Base-by-base conservation (phyloP, 306 rosid genomes). In the Purshia tridentata region DNA sequence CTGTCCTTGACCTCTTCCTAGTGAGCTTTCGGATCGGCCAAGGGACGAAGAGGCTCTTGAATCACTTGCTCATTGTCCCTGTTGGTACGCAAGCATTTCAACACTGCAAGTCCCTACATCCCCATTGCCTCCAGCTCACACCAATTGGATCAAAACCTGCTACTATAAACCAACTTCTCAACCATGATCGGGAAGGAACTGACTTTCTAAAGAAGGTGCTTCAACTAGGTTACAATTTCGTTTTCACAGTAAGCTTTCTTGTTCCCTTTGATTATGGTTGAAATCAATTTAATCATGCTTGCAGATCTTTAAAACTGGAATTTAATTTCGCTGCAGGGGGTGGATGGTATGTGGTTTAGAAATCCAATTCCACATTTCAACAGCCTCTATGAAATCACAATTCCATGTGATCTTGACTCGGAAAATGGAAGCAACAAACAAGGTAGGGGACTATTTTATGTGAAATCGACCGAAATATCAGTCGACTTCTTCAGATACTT, bases 321-420 rank as follows among this genome's bases (percentile, higher is more conserved):
- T 12, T 67, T 18, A 58, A 58, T 19, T 45, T 65, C 49, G 56
- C 37, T 69, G 80, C 87, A 88, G 90, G 88, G 84, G 67, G 84
- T 80, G 45, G 93, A 88, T 76, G 86, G 84, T 10, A 63, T 84
- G 65, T 88, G 93, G 93, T 78, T 88, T 37, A 82, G 82, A 65
- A 84, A 77, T 65, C 93, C 90, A 29, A n/a, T 88, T 20, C 0
- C n/a, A 67, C 67, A 86, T 13, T 73, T 84, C 12, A 8, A 72
- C 59, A 44, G 70, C 9, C 0, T 0, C 0, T 0, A 23, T 1
- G 85, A 76, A 57, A 55, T 87, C 77, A 69, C 87, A 45, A 80
- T 88, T 49, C 79, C 86, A 39, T 88, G 89, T 29, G 66, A 56
- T 50, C 12, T n/a, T 10, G 70, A 70, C 45, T 75, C 44, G 23